phyloP scores from a whole-genome alignment of 495 filamentous ascomycete genomes.

The Xylaria curta region DNA sequence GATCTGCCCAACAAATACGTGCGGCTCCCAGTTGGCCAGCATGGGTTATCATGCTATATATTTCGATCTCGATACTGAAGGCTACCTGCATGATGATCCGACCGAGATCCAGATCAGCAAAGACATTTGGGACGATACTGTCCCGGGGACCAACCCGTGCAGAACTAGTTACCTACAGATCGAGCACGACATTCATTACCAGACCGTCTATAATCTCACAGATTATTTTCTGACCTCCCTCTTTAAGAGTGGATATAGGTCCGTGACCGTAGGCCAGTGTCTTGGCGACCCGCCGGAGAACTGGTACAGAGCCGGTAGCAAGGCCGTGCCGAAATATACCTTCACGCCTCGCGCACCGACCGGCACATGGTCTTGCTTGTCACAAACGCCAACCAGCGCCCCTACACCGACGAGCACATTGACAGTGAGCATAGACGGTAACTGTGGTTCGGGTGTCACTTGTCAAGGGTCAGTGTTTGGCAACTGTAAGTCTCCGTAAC shows the following conservation, averaged over 20 bases:
- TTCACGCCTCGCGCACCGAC: slow-evolving; percentile 35
- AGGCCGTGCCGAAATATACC: slow-evolving; percentile 35
- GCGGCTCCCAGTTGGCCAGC: slow-evolving; percentile 63
- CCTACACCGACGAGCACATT: slow-evolving; percentile 38
- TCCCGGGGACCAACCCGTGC: slow-evolving; percentile 54
- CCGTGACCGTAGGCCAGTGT: slow-evolving; percentile 77
- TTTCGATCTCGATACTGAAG: slow-evolving; percentile 81
- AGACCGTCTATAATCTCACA: slow-evolving; percentile 78
- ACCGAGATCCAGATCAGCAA: slow-evolving; percentile 71
- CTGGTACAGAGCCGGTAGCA: slow-evolving; percentile 67
- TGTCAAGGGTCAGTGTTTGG: slow-evolving; percentile 55
- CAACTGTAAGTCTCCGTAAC: slow-evolving; percentile 39
- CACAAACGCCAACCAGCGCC: slow-evolving; percentile 25
- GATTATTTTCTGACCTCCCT: slow-evolving; percentile 72
- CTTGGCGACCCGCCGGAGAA: slow-evolving; percentile 70
- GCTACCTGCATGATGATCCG: slow-evolving; percentile 70
- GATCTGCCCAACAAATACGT: slow-evolving; percentile 64
- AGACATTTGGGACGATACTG: slow-evolving; percentile 68
- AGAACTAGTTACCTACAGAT: slow-evolving; percentile 68
- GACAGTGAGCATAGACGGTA: slow-evolving; percentile 55
- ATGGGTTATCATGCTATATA: slow-evolving; percentile 79
- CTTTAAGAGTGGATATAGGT: slow-evolving; percentile 62
- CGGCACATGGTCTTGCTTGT: slow-evolving; percentile 35
- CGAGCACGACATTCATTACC: slow-evolving; percentile 79
- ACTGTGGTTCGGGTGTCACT: slow-evolving; percentile 58